Percentiles rank a stretch among this genome's conserved stretches.
Conservation (phyloP, 768 basidiomycete genomes). For the Clitopilus hobsonii region DNA sequence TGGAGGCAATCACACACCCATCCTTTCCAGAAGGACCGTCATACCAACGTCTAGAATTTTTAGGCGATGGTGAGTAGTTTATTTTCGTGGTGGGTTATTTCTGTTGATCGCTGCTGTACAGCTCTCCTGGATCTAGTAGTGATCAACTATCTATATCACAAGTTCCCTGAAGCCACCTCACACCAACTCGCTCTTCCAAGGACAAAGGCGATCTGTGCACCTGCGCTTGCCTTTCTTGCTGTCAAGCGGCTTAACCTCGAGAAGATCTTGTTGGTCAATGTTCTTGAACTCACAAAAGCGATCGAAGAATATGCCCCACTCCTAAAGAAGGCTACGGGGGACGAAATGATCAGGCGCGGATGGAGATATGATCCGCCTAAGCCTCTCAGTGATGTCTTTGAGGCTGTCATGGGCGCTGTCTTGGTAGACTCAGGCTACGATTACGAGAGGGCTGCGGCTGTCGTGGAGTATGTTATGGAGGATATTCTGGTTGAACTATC, state of each 20-base stretch:
- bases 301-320: slow-evolving; percentile 59
- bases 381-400: slow-evolving; percentile 77
- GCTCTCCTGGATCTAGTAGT: slow-evolving; percentile 72
- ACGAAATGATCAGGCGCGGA: slow-evolving; percentile 60
- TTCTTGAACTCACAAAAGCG: slow-evolving; percentile 59
- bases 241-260: slow-evolving; percentile 65
- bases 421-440: slow-evolving; percentile 77
- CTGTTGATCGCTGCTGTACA: slow-evolving; percentile 20
- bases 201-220: slow-evolving; percentile 66
- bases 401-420: slow-evolving; percentile 80
- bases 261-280: slow-evolving; percentile 65
- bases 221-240: slow-evolving; percentile 66
- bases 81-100: not conserved
- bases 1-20: slow-evolving; percentile 85
- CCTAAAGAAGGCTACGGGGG: slow-evolving; percentile 48
- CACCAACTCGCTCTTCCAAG: slow-evolving; percentile 72
- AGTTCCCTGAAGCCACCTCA: slow-evolving; percentile 68
- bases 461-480: slow-evolving; percentile 61
- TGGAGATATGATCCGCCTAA: slow-evolving; percentile 90
- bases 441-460: slow-evolving; percentile 58
- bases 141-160: slow-evolving; percentile 63
- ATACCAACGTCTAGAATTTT: slow-evolving; percentile 84
- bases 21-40: slow-evolving; percentile 61
- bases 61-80: slow-evolving; percentile 78
- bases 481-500: slow-evolving; percentile 60